Conservation (phyloP, 2,329 filamentous ascomycete species). For the Phialophora tarda region DNA sequence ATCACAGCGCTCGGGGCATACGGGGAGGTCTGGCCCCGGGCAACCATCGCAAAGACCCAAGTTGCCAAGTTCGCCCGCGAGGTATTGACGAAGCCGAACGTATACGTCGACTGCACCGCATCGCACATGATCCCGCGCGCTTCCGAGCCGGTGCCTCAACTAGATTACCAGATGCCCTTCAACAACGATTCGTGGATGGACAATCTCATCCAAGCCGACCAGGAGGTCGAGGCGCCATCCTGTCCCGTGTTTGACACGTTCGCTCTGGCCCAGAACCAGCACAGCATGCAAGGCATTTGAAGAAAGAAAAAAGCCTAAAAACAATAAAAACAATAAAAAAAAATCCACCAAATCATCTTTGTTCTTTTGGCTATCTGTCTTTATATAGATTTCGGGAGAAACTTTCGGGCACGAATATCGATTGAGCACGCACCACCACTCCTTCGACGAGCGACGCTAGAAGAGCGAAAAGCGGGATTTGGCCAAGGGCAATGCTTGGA, state of each 20-base stretch:
- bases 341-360: not conserved
- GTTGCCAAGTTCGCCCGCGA: conserved; percentile 40
- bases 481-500: not conserved
- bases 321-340: too few species aligned
- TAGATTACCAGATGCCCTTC: conserved; percentile 32
- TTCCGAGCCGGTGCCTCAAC: conserved; percentile 22
- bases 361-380: not conserved
- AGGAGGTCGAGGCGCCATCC: conserved; percentile 13
- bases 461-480: not conserved
- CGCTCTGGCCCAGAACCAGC: conserved; percentile 13
- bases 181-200: conserved; percentile 36
- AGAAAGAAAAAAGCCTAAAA: not conserved
- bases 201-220: conserved; percentile 28
- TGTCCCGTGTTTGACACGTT: conserved; percentile 23
- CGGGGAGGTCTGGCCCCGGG: conserved; percentile 44
- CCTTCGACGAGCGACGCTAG: not conserved
- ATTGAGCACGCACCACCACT: conserved; percentile 3
- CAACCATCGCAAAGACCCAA: conserved; percentile 41
- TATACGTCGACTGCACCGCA: conserved; percentile 26
- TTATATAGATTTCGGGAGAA: not conserved
- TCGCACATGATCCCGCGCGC: conserved; percentile 21
- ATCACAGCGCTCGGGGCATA: conserved; percentile 42
- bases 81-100: conserved; percentile 31
- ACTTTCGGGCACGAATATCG: not conserved
- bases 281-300: conserved; percentile 2